Evolutionary conservation across 2,329 filamentous ascomycete genomes (phyloP).

Genomic region (Chaetomiaceae sp.): DNA sequence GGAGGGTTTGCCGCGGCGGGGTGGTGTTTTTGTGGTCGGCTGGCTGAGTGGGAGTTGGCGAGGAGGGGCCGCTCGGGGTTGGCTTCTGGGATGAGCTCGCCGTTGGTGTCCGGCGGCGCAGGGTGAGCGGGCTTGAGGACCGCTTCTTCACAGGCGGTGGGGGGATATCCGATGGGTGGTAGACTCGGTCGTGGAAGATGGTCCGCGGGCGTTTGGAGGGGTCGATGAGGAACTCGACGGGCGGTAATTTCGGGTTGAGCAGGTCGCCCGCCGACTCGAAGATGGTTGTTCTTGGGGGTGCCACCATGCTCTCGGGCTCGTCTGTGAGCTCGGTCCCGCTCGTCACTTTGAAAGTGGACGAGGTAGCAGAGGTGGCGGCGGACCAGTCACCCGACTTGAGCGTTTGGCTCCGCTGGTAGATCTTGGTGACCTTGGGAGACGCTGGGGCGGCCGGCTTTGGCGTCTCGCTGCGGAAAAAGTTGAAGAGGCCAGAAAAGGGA

Average conservation of each 20-base stretch:
- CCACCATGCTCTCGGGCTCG: conserved; percentile 47
- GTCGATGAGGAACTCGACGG: conserved; percentile 76
- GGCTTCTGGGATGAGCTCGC: conserved; percentile 21
- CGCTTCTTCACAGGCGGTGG: conserved; percentile 64
- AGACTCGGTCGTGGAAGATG: conserved; percentile 95
- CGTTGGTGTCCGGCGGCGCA: conserved; percentile 31
- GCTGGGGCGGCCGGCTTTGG: conserved; percentile 48
- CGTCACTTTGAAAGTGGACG: conserved; percentile 42
- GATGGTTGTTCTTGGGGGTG: conserved; percentile 85
- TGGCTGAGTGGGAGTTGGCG: conserved; percentile 31
- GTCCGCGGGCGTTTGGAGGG: conserved; percentile 76
- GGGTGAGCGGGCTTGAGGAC: conserved; percentile 32
- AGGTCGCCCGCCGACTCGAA: conserved; percentile 94
- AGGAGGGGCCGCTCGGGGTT: conserved; percentile 30
- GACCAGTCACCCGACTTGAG: conserved; percentile 45
- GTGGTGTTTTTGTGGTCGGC: conserved; percentile 37
- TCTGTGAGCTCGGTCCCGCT: conserved; percentile 46
- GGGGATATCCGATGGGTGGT: conserved; percentile 90
- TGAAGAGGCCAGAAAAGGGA: conserved; percentile 62
- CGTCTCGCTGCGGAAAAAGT: conserved; percentile 63
- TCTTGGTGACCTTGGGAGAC: conserved; percentile 58
- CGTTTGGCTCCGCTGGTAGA: conserved; percentile 75
- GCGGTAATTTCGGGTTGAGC: conserved; percentile 82
- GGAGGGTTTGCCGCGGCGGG: conserved; percentile 3
- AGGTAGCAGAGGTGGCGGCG: conserved; percentile 30